Evolutionary conservation across 768 basidiomycete genomes (phyloP).

Genomic region (Hypsizygus marmoreus): DNA sequence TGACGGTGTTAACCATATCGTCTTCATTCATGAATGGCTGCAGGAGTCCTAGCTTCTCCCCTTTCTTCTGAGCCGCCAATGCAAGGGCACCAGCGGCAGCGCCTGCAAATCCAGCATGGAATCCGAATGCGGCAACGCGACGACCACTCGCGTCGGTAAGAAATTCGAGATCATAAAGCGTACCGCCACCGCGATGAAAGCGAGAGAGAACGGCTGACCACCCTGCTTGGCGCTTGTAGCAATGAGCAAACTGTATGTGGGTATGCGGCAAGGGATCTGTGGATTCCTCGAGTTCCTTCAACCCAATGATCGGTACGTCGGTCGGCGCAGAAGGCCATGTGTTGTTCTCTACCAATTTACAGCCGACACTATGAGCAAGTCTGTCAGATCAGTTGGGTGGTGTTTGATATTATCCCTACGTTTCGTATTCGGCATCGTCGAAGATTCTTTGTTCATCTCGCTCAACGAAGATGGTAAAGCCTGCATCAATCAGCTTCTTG

Average conservation of each 20-base stretch:
- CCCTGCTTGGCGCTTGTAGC: constrained; percentile 94
- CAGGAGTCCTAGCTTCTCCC: constrained; percentile 62
- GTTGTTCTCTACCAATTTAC: constrained; percentile 83
- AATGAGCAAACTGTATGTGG: constrained; percentile 98
- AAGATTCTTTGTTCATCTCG: constrained; percentile 94
- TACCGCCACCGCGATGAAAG: constrained; percentile 81
- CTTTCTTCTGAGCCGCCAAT: constrained; percentile 63
- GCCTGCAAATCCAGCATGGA: constrained; percentile 98
- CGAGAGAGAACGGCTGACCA: constrained; percentile 87
- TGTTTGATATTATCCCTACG: constrained; percentile 53
- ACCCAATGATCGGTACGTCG: constrained; percentile 81
- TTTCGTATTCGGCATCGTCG: constrained; percentile 88
- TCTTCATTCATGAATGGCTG: constrained; percentile 83
- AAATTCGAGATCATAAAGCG: constrained; percentile 95
- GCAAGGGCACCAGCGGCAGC: constrained; percentile 91
- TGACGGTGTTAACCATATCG: constrained; percentile 81
- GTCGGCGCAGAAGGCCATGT: constrained; percentile 84
- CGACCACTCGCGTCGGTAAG: constrained; percentile 81
- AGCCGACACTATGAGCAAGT: constrained; percentile 70
- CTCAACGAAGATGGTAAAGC: constrained; percentile 91
- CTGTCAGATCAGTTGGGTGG: constrained; percentile 1
- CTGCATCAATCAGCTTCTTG: constrained; percentile 83
- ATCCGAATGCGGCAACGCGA: constrained; percentile 97
- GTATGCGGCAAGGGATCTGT: constrained; percentile 85
- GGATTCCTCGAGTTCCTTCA: constrained; percentile 93